phyloP scores from a whole-genome alignment of 257 asterid species.

The Cruciata laevipes region DNA sequence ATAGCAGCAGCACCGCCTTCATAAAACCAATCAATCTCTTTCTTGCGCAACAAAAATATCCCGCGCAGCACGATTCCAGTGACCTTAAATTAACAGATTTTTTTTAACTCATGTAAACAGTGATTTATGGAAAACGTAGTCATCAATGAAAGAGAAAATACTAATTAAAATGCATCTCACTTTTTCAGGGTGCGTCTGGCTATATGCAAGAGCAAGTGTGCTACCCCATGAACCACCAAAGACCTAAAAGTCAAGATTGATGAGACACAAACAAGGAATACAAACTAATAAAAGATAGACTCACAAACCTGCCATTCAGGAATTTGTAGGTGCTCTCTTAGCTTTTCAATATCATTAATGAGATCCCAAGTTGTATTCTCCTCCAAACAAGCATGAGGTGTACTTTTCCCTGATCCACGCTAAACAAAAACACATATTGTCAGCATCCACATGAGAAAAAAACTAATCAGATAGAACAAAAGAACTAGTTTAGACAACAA shows the following conservation, averaged over 20 bases:
- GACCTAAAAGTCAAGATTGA: constrained; percentile 47
- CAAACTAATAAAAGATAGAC: constrained; percentile 4
- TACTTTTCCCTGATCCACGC: constrained; percentile 94
- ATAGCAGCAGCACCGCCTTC: constrained; percentile 99
- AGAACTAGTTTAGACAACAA: constrained; percentile 13
- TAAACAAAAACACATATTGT: constrained; percentile 25
- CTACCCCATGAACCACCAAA: constrained; percentile 99
- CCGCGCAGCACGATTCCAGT: constrained; percentile 89
- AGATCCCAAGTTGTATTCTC: constrained; percentile 94
- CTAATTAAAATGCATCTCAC: constrained; percentile 30
- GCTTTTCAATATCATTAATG: constrained; percentile 76
- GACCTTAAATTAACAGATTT: constrained; percentile 40
- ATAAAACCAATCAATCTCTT: constrained; percentile 94
- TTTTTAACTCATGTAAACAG: background rate
- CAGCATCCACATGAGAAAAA: background rate
- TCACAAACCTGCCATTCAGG: constrained; percentile 86
- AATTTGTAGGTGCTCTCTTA: constrained; percentile 66
- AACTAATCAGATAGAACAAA: constrained; percentile 21
- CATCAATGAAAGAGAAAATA: constrained; percentile 5
- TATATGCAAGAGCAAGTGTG: constrained; percentile 87
- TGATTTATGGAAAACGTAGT: background rate
- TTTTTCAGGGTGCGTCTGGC: constrained; percentile 86
- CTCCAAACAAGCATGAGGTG: constrained; percentile 90
- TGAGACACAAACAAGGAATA: constrained; percentile 15
- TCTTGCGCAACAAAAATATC: constrained; percentile 85